Evolutionary conservation across 139 green algal species (phyloP).

Genomic region (Spirogloea muscicola): DNA sequence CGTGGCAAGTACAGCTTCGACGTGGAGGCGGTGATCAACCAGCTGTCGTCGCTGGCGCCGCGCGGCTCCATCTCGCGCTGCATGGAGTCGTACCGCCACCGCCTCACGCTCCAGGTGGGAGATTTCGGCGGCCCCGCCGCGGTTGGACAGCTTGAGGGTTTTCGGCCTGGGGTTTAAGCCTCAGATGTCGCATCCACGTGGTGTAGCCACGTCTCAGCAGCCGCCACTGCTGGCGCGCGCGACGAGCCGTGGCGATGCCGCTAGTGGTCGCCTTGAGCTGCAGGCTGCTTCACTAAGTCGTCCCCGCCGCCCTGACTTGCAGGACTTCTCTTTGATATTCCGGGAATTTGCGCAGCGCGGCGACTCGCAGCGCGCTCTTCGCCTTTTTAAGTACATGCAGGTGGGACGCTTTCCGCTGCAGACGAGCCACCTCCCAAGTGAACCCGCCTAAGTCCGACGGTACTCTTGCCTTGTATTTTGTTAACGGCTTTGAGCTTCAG

Average conservation of each 20-base stretch:
- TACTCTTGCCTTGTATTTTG: no score
- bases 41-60: slow-evolving; percentile 31
- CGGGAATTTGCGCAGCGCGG: slow-evolving; percentile 18
- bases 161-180: neutral
- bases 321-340: slow-evolving; percentile 29
- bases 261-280: neutral
- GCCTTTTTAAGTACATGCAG: slow-evolving; percentile 37
- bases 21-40: slow-evolving; percentile 39
- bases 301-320: neutral
- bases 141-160: neutral
- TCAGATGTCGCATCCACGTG: no score
- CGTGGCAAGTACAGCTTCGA: slow-evolving; percentile 16
- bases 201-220: no score
- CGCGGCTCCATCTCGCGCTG: slow-evolving; percentile 37
- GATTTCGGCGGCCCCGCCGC: neutral
- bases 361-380: slow-evolving; percentile 13
- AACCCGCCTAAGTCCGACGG: no score
- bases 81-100: slow-evolving; percentile 34
- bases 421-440: no score
- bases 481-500: no score
- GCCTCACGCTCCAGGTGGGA: slow-evolving; percentile 30
- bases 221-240: neutral
- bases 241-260: neutral
- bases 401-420: no score
- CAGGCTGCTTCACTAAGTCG: neutral